phyloP scores from a whole-genome alignment of 768 basidiomycete genomes.

The Trametes sanguinea region DNA sequence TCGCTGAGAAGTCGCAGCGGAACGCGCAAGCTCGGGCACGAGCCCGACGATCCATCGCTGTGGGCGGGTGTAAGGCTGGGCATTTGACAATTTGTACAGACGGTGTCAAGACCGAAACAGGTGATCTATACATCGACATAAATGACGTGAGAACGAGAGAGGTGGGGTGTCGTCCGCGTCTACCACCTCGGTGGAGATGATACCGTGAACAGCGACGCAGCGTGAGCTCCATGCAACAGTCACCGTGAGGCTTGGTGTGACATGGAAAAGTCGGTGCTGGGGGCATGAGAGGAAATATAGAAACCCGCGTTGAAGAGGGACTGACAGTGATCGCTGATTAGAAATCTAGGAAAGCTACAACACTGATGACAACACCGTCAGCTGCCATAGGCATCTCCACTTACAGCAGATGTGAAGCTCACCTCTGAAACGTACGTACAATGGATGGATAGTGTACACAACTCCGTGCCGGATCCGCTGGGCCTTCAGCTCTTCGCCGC shows the following conservation, averaged over 20 bases:
- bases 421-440: constrained; percentile 16
- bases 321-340: not conserved
- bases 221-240: too few species aligned
- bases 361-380: not conserved
- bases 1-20: not conserved
- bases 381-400: too few species aligned
- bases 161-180: not conserved
- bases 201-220: too few species aligned
- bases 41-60: too few species aligned
- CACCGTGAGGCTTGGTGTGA: too few species aligned
- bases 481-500: not conserved
- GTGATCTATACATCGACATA: constrained; percentile 19
- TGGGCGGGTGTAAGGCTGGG: too few species aligned
- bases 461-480: not conserved
- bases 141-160: not conserved
- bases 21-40: not conserved
- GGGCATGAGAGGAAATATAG: not conserved
- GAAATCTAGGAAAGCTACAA: constrained; percentile 14
- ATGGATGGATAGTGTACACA: constrained; percentile 17
- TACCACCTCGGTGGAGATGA: too few species aligned
- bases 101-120: not conserved
- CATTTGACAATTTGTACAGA: constrained; percentile 9
- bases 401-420: not conserved
- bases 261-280: not conserved
- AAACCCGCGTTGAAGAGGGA: not conserved